Base-by-base conservation (phyloP, 2,329 filamentous ascomycete genomes). In the Colletotrichum sp. region DNA sequence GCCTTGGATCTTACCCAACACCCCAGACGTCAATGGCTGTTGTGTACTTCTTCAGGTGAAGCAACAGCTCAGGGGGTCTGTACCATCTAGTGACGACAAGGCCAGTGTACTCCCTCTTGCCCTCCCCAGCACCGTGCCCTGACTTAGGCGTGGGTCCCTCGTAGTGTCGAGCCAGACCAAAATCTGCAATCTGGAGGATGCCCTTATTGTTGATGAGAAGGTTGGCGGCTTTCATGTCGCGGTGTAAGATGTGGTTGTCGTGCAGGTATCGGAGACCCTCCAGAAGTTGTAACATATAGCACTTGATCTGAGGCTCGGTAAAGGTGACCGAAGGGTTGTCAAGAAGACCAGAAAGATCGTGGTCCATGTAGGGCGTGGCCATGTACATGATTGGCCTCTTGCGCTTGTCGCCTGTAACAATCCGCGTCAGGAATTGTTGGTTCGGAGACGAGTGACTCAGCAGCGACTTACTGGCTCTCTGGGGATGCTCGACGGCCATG, bases 201-300 rank as follows among this genome's bases (percentile, higher is more conserved):
- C 97, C 97, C 71, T 92, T 90, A 85, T 99, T 99, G 86, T 95
- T 98, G 85, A 99, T 99, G 75, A 99, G 91, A 36, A 99, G 90
- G 83, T 99, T 99, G 81, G 97, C 97, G 3, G 97, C 97, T 87
- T 99, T 99, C 96, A 99, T 99, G 82, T 99, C 97, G 82, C 97
- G 93, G 83, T 99, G 97, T 28, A 99, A 88, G 78, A 99, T 99
- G 80, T 94, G 91, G 82, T 91, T 95, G 77, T 96, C 94, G 87
- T 99, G 97, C 59, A 99, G 89, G 85, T 99, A 99, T 77, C 92
- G 91, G 48, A 98, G 89, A 5, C 97, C 97, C 82, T 98, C 94
- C 67, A 99, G 91, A 34, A 99, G 90, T 84, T 99, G 97, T 75
- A 97, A 88, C 91, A 99, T 93, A 85, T 99, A 99, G 87, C 97